These are phyloP conservation scores for Moringa oleifera DNA, from an alignment of 345 rosid genomes.

Conservation along the genomic window DNA sequence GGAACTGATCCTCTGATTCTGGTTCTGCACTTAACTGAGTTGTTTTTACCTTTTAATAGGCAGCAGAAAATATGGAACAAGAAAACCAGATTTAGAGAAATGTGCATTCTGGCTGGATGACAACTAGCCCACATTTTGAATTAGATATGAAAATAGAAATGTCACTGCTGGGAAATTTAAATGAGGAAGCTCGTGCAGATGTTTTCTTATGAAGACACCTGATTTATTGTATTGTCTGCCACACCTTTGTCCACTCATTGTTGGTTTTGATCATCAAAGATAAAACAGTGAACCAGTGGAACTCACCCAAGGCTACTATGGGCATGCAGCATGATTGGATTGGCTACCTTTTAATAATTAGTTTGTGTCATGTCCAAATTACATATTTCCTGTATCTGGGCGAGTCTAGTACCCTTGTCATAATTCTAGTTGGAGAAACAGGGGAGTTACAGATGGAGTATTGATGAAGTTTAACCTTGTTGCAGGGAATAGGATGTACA, in stretches of 20 bases:
- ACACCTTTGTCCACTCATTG: neutral
- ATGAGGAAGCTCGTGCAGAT: neutral
- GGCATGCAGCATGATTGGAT: neutral
- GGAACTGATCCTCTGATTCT: neutral
- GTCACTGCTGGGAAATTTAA: neutral
- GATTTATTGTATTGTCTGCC: neutral
- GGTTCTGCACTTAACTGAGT: neutral
- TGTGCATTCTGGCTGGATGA: no score
- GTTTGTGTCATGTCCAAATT: neutral
- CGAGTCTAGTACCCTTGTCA: neutral
- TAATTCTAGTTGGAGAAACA: neutral
- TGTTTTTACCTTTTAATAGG: no score
- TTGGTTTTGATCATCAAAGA: neutral
- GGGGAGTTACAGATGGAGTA: neutral
- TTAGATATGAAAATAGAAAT: no score
- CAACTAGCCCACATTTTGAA: no score
- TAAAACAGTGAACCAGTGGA: neutral
- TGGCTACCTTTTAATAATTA: neutral
- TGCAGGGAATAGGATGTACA: conserved; percentile 87
- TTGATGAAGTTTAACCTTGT: neutral
- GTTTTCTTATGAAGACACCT: neutral
- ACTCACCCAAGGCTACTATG: neutral
- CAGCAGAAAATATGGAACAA: neutral
- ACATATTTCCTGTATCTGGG: neutral
- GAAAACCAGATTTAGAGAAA: neutral